Base-by-base conservation (phyloP, 176 grass and related monocot genomes). In the Tillandsia leiboldiana region DNA sequence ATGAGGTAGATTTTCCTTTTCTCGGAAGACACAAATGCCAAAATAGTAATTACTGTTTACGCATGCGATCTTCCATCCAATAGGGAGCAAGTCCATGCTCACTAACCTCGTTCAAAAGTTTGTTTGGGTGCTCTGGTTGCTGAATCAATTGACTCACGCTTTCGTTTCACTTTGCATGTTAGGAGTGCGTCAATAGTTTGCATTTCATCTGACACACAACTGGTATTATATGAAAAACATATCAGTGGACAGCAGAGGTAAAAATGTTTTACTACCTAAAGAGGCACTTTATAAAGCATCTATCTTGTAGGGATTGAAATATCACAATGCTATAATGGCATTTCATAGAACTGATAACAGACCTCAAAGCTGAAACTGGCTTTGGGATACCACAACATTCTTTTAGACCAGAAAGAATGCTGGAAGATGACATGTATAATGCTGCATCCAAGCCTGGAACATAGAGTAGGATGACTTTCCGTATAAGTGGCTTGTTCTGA, bases 401-500 rank as follows among this genome's bases (percentile, higher is more conserved):
- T 75, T 77, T 92, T 64, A 97, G 59, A 75, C 81, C 91, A 81
- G 84, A 77, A 77, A 97, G 86, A 23, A 85, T 67, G 26, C 56
- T 61, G 28, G 64, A 75, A 7, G 87, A 78, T 1, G 79, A 83
- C 94, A 97, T 90, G 68, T 92, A 97, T 49, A 97, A 81, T 64
- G 86, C 82, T 53, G 94, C 94, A 85, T 97, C 89, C 26, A 97
- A 80, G 53, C 94, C 94, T 73, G 94, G 94, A 77, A 97, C 75
- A 76, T 92, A 92, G 61, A 97, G 72, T 70, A 92, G 89, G 62
- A 85, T 49, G 64, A 90, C 89, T 77, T 92, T 97, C 11, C 76
- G 79, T 85, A 92, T 90, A 77, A 97, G 88, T 75, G 89, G 94
- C 70, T 92, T 97, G 78, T 97, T 97, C 94, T 97, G 86, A 53